phyloP scores from a whole-genome alignment of 2,329 filamentous ascomycete genomes.

The Helotiales sp. region DNA sequence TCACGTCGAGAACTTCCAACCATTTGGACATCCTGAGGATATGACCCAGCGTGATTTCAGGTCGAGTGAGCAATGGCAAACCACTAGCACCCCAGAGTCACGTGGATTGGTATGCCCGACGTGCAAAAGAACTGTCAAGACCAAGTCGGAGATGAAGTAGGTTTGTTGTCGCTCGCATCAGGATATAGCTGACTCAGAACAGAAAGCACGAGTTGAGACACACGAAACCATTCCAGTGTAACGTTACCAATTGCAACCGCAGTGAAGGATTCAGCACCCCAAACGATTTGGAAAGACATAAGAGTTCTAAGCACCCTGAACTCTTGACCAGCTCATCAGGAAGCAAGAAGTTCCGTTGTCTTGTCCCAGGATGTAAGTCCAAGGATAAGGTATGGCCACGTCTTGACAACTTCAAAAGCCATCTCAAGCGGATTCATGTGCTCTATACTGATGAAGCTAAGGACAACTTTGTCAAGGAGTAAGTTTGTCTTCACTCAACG shows the following conservation, averaged over 20 bases:
- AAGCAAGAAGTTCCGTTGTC: slow-evolving; percentile 60
- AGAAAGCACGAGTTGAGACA: slow-evolving; percentile 79
- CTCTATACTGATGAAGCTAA: slow-evolving; percentile 39
- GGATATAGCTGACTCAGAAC: slow-evolving; percentile 21
- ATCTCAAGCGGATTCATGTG: slow-evolving; percentile 69
- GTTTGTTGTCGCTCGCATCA: slow-evolving; percentile 21
- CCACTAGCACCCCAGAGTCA: slow-evolving; percentile 10
- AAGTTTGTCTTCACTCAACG: slow-evolving; percentile 25
- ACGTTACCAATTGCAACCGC: slow-evolving; percentile 54
- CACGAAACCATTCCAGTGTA: slow-evolving; percentile 65
- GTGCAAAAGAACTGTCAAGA: slow-evolving; percentile 47
- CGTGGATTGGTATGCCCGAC: slow-evolving; percentile 37
- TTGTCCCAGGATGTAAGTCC: slow-evolving; percentile 53
- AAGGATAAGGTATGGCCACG: slow-evolving; percentile 75
- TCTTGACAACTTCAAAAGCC: slow-evolving; percentile 82
- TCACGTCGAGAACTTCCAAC: slow-evolving; percentile 27
- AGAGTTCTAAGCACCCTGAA: slow-evolving; percentile 65
- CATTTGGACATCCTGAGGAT: slow-evolving; percentile 24
- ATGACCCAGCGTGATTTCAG: slow-evolving; percentile 23
- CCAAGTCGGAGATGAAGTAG: slow-evolving; percentile 57
- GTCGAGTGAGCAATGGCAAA: slow-evolving; percentile 20
- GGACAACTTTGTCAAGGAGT: slow-evolving; percentile 48
- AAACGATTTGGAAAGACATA: slow-evolving; percentile 83
- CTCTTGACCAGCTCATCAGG: slow-evolving; percentile 44
- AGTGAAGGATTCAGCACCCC: slow-evolving; percentile 71